phyloP scores from a whole-genome alignment of 306 rosid species.

The Citrullus amarus region DNA sequence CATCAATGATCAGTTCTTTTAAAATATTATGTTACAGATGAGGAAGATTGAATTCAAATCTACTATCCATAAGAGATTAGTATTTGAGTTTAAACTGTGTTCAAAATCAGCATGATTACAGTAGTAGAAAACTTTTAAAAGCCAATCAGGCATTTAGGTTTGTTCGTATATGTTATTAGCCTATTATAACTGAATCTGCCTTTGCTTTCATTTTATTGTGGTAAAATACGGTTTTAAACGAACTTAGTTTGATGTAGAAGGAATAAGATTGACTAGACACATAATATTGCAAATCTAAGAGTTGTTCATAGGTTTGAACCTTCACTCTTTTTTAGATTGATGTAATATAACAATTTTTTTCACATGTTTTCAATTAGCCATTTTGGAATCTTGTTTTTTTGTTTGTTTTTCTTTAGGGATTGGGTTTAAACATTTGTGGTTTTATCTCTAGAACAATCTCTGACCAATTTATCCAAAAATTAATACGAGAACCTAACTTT shows the following conservation, averaged over 20 bases:
- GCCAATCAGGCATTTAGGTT: neutral
- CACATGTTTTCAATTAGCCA: too few relatives aligned
- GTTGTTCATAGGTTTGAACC: too few relatives aligned
- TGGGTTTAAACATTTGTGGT: too few relatives aligned
- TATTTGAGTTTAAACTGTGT: neutral
- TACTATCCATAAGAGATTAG: neutral
- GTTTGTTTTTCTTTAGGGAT: too few relatives aligned
- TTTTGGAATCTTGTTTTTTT: too few relatives aligned
- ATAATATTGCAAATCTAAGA: too few relatives aligned
- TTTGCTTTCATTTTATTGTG: neutral
- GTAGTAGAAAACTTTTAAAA: neutral
- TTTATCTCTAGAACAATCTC: too few relatives aligned
- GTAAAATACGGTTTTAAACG: neutral
- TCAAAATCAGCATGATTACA: neutral
- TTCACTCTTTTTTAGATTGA: too few relatives aligned
- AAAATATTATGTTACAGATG: too few relatives aligned
- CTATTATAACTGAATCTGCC: neutral
- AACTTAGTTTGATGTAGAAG: neutral
- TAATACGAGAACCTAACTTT: too few relatives aligned
- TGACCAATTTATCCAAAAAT: too few relatives aligned
- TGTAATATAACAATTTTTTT: too few relatives aligned
- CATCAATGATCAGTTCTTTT: neutral
- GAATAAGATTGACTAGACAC: neutral
- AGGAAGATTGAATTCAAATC: neutral
- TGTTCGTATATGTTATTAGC: neutral